Percentiles rank a stretch among this genome's conserved stretches.
Evolutionary conservation across 2,329 filamentous ascomycete species (phyloP).

Genomic region (Xylariaceae sp.): DNA sequence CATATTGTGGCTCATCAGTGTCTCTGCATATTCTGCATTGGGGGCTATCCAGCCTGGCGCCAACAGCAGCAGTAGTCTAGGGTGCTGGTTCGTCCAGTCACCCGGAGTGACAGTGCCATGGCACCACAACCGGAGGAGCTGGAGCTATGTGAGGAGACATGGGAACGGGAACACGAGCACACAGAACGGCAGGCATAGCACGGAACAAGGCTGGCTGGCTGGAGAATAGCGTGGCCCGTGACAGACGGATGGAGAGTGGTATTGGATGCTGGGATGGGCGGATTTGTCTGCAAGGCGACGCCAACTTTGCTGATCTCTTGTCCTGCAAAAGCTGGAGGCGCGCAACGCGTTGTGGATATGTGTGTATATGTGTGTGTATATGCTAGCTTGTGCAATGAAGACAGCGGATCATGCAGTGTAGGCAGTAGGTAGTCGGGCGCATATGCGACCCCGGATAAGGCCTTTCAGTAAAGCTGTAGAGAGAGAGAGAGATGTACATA

Average conservation of each 20-base stretch:
- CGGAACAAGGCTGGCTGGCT: conserved; percentile 26
- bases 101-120: background rate
- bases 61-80: background rate
- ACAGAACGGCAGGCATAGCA: conserved; percentile 13
- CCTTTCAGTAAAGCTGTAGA: conserved; percentile 5
- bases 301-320: conserved; percentile 16
- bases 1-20: conserved; percentile 27
- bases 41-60: conserved; percentile 22
- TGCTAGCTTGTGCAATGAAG: conserved; percentile 20
- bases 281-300: conserved; percentile 22
- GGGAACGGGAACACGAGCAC: conserved; percentile 22
- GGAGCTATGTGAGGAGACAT: conserved; percentile 10
- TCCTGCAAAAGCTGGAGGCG: conserved; percentile 17
- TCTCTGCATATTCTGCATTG: conserved; percentile 27
- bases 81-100: no score
- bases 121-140: conserved; percentile 13
- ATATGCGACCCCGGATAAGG: conserved; percentile 29
- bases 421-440: conserved; percentile 19
- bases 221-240: conserved; percentile 6
- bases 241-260: conserved; percentile 9
- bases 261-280: conserved; percentile 13
- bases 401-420: conserved; percentile 27
- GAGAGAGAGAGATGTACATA: conserved; percentile 21
- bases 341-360: conserved; percentile 9
- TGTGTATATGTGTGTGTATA: conserved; percentile 8